A percentile compares a stretch with the other conserved stretches of the same genome.
These are phyloP conservation scores for Clathrus columnatus DNA, from an alignment of 768 basidiomycete species.

Conservation along the genomic window DNA sequence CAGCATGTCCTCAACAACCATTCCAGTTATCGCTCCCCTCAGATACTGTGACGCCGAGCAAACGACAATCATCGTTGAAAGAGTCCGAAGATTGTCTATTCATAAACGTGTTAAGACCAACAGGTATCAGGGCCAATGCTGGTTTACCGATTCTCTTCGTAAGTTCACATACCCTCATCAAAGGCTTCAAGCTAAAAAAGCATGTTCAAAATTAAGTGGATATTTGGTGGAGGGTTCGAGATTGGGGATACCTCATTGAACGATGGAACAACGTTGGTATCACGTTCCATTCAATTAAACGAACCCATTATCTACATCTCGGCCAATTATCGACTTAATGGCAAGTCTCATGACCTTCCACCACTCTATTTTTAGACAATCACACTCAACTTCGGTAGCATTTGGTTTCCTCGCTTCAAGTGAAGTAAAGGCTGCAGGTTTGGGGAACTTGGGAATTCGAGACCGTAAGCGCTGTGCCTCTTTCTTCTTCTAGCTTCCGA, in stretches of 20 bases:
- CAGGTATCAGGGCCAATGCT: slow-evolving; percentile 9
- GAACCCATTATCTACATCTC: slow-evolving; percentile 32
- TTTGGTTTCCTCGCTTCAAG: slow-evolving; percentile 14
- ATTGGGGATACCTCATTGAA: slow-evolving; percentile 18
- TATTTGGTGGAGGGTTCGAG: slow-evolving; percentile 26
- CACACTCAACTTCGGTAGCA: slow-evolving; percentile 4
- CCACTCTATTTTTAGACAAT: not conserved
- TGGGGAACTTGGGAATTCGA: slow-evolving; percentile 14
- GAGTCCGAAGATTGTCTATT: slow-evolving; percentile 24
- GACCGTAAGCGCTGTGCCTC: slow-evolving; percentile 12
- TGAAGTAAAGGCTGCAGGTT: slow-evolving; percentile 9
- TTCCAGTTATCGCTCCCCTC: slow-evolving; percentile 21
- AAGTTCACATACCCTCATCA: slow-evolving; percentile 1
- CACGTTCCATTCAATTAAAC: slow-evolving; percentile 22
- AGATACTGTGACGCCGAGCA: slow-evolving; percentile 19
- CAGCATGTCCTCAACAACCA: slow-evolving; percentile 39
- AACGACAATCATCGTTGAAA: slow-evolving; percentile 28
- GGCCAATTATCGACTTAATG: slow-evolving; percentile 31
- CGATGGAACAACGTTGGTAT: slow-evolving; percentile 22
- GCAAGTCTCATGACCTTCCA: slow-evolving; percentile 17
- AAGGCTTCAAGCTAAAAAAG: not conserved
- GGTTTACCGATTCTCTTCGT: slow-evolving; percentile 20
- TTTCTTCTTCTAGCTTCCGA: not conserved
- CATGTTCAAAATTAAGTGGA: slow-evolving; percentile 24
- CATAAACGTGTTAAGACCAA: slow-evolving; percentile 17